These are phyloP conservation scores for Aspergillus sp. DNA, from an alignment of 2,329 filamentous ascomycete species.

Conservation along the genomic window DNA sequence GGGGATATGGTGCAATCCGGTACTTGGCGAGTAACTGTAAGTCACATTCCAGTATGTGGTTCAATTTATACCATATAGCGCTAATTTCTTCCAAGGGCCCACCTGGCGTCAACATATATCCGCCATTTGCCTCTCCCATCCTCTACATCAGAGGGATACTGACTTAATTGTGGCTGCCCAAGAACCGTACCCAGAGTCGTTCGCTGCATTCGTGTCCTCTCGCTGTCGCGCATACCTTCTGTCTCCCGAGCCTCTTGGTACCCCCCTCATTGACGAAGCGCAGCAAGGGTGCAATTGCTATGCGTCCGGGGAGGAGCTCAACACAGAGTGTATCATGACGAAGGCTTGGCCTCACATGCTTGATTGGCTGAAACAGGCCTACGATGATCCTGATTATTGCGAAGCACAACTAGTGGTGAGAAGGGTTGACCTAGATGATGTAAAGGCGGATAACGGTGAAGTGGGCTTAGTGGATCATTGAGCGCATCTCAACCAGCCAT, in stretches of 20 bases:
- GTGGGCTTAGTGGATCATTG: neutral
- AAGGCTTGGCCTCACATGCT: constrained; percentile 55
- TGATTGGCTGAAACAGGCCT: constrained; percentile 61
- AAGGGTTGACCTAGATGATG: constrained; percentile 6
- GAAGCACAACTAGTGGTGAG: constrained; percentile 36
- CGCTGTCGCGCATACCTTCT: constrained; percentile 62
- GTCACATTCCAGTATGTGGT: constrained; percentile 26
- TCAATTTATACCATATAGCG: neutral
- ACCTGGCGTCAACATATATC: constrained; percentile 40
- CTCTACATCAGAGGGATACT: constrained; percentile 32
- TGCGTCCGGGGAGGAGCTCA: constrained; percentile 62
- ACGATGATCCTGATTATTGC: constrained; percentile 42
- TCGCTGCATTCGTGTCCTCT: constrained; percentile 43
- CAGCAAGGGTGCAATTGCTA: constrained; percentile 67
- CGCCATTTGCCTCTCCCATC: constrained; percentile 41
- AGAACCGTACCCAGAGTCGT: constrained; percentile 13
- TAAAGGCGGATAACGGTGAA: neutral
- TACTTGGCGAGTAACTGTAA: constrained; percentile 59
- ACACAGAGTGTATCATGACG: constrained; percentile 64
- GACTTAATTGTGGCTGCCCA: constrained; percentile 22
- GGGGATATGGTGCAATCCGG: constrained; percentile 56
- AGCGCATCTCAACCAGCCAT: neutral
- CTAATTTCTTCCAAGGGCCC: constrained; percentile 31
- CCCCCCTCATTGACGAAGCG: constrained; percentile 53
- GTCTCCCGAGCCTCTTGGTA: constrained; percentile 53